Evolutionary conservation across 1,284 basidiomycete genomes (phyloP).

Genomic region (Laetiporus sulphureus): DNA sequence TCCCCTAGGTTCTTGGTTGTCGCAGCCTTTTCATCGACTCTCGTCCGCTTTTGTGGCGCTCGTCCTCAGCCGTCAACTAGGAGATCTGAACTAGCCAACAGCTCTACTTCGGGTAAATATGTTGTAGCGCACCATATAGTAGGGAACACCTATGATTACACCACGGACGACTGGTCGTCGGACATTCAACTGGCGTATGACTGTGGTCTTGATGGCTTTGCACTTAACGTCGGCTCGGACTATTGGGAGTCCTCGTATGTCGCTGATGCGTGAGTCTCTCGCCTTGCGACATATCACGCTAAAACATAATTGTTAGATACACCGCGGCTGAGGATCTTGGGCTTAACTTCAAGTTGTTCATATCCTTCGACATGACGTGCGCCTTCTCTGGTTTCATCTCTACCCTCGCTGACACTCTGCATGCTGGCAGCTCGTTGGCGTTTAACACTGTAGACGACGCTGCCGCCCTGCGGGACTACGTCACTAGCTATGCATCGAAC

Average conservation of each 20-base stretch:
- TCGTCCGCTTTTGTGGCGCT: too few species aligned
- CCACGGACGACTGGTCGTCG: slow-evolving; percentile 43
- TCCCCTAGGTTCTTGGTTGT: background rate
- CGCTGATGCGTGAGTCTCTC: slow-evolving; percentile 50
- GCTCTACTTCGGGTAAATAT: slow-evolving; percentile 32
- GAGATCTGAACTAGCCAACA: background rate
- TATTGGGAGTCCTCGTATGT: slow-evolving; percentile 60
- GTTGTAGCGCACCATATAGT: slow-evolving; percentile 66
- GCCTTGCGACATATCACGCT: slow-evolving; percentile 7
- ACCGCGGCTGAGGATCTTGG: slow-evolving; percentile 48
- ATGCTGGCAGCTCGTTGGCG: too few species aligned
- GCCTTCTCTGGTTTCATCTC: slow-evolving; percentile 47
- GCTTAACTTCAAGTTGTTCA: slow-evolving; percentile 67
- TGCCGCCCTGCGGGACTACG: slow-evolving; percentile 49
- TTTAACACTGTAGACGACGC: too few species aligned
- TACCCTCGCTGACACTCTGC: too few species aligned
- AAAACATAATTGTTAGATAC: slow-evolving; percentile 33
- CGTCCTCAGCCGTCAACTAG: too few species aligned
- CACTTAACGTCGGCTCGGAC: slow-evolving; percentile 61
- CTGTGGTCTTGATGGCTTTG: slow-evolving; percentile 62
- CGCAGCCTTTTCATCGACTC: slow-evolving; percentile 1
- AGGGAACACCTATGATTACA: slow-evolving; percentile 63
- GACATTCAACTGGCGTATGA: slow-evolving; percentile 56
- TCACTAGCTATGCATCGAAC: slow-evolving; percentile 49
- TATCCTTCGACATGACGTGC: slow-evolving; percentile 77